Percentiles rank a stretch among this genome's conserved stretches.
These are phyloP conservation scores for Saccharomyces paradoxus DNA, from an alignment of 805 yeast species.

Conservation along the genomic window DNA sequence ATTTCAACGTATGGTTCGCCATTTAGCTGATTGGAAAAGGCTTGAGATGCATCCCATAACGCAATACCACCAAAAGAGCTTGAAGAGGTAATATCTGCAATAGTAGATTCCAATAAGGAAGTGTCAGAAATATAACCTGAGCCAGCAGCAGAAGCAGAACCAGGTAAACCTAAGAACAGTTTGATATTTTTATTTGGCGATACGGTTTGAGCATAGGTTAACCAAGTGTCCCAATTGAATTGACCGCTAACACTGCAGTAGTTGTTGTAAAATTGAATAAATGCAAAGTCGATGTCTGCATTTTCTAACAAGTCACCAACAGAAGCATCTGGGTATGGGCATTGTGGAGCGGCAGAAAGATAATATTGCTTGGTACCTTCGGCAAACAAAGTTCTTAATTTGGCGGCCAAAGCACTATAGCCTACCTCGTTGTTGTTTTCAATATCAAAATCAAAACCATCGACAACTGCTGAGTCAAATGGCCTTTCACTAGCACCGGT, in stretches of 20 bases:
- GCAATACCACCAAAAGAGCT: constrained; percentile 78
- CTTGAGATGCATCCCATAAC: constrained; percentile 88
- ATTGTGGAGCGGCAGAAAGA: constrained; percentile 88
- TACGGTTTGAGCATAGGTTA: constrained; percentile 44
- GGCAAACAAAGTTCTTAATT: constrained; percentile 44
- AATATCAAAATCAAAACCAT: constrained; percentile 90
- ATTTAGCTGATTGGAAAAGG: constrained; percentile 38
- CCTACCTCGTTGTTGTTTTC: constrained; percentile 61
- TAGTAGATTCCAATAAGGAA: constrained; percentile 33
- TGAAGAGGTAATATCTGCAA: constrained; percentile 66
- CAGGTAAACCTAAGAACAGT: constrained; percentile 71
- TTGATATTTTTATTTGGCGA: constrained; percentile 65
- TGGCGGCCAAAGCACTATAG: constrained; percentile 52
- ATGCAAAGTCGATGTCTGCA: constrained; percentile 69
- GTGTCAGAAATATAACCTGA: constrained; percentile 51
- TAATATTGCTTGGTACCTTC: constrained; percentile 54
- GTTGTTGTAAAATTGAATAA: constrained; percentile 86
- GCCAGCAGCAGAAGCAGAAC: constrained; percentile 48
- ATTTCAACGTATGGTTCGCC: constrained; percentile 38
- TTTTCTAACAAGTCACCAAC: constrained; percentile 50
- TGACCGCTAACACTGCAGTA: constrained; percentile 47
- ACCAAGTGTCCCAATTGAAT: constrained; percentile 75
- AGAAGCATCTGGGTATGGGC: constrained; percentile 74
- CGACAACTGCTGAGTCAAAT: constrained; percentile 68
- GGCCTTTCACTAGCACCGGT: constrained; percentile 46